Evolutionary conservation across 176 grass and related monocot species (phyloP).

Genomic region (Paspalum notatum): DNA sequence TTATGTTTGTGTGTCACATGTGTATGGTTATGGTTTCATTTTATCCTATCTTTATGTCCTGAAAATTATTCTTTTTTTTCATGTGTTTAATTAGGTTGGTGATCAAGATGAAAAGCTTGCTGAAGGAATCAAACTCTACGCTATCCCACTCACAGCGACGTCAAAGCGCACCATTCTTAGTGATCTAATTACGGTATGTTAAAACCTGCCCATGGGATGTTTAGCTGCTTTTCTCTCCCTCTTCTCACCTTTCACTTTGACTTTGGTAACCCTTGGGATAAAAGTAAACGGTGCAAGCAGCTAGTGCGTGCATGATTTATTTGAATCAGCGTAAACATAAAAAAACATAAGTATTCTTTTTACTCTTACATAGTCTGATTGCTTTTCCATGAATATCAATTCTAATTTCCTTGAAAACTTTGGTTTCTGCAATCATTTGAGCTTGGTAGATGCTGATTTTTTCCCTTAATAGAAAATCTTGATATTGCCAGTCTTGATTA

Average conservation of each 20-base stretch:
- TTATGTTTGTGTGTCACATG: neutral
- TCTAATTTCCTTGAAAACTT: neutral
- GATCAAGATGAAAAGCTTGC: constrained; percentile 94
- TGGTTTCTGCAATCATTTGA: constrained; percentile 12
- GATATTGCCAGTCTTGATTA: neutral
- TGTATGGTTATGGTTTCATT: neutral
- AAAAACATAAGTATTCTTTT: neutral
- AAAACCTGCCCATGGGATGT: constrained; percentile 19
- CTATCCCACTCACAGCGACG: constrained; percentile 75
- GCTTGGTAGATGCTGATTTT: neutral
- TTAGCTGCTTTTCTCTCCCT: neutral
- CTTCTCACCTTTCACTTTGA: constrained; percentile 17
- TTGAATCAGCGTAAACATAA: constrained; percentile 8
- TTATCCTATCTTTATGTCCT: neutral
- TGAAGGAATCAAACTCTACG: constrained; percentile 96
- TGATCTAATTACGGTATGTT: constrained; percentile 89
- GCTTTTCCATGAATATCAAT: constrained; percentile 2
- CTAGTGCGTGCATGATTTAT: constrained; percentile 18
- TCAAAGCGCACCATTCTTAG: constrained; percentile 94
- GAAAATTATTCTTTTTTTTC: constrained; percentile 28
- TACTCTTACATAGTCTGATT: neutral
- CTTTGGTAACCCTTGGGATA: neutral
- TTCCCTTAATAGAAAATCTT: neutral
- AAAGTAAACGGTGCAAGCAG: constrained; percentile 7
- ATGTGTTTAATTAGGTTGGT: constrained; percentile 69